Evolutionary conservation across 2,329 filamentous ascomycete genomes (phyloP), one percentile per base, ranked within the genome.

Genomic region (Hymenoscyphus infarciens): DNA sequence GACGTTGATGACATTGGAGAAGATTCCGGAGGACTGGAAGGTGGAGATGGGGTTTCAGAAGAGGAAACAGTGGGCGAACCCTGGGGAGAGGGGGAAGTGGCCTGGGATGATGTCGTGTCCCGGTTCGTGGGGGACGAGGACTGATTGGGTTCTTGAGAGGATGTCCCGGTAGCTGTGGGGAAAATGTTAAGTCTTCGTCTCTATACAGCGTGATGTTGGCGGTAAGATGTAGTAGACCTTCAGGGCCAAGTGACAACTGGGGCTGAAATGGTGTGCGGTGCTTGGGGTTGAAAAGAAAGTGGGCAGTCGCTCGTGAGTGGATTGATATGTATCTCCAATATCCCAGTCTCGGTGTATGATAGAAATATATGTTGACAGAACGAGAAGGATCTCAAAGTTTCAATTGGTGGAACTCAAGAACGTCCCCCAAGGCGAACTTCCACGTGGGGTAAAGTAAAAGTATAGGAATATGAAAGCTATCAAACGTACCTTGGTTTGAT

Each of bases 11-110:
- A n/a, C 31, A 27, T 38, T 11, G 8, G 8, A 57, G 55, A 58
- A 59, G 56, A 55, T n/a, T 42, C 39, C 39, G 16, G 4, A 13
- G 39, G 33, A 35, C 33, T 42, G 42, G 52, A 25, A 39, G 62
- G 63, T 59, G 66, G 35, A 63, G 60, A 38, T 38, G 58, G 22
- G 7, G 29, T 6, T 31, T 31, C 33, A 61, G 57, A 39, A 39
- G 62, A 52, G 42, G 64, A 56, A 57, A 63, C 60, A 59, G 61
- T 57, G 57, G 61, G 25, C 59, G 29, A 27, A 29, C n/a, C 27
- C 16, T 19, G n/a, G n/a, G 33, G 22, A 60, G 57, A 38, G n/a
- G 57, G 38, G 27, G 57, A 19, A 67, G 62, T 61, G 61, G 49
- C 42, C 52, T 63, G 60, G 31, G 64, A 66, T 35, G 64, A 66